These are phyloP conservation scores for Effrenium voratum DNA, from an alignment of 73 alveolate species.

Conservation along the genomic window DNA sequence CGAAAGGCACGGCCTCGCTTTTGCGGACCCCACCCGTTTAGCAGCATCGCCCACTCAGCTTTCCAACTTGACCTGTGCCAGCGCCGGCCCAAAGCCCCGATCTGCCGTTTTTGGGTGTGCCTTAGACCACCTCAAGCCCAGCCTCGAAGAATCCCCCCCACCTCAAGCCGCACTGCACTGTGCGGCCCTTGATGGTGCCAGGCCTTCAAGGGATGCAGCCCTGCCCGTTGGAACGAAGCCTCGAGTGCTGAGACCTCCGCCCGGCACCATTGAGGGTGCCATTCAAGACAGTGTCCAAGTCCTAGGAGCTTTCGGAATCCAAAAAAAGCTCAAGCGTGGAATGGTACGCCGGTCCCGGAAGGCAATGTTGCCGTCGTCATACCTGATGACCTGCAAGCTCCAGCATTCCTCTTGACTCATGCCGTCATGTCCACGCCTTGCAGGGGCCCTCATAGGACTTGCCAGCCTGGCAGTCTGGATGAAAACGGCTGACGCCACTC, in stretches of 20 bases:
- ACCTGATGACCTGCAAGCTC: constrained; percentile 29
- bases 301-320: constrained; percentile 38
- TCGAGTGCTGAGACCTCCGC: background rate
- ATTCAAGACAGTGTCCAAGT: constrained; percentile 62
- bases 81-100: too few species aligned
- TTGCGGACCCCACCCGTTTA: too few species aligned
- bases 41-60: too few species aligned
- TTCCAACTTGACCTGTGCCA: too few species aligned
- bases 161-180: constrained; percentile 83
- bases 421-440: constrained; percentile 17
- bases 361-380: constrained; percentile 48
- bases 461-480: constrained; percentile 26
- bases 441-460: constrained; percentile 84
- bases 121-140: background rate
- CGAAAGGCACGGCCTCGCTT: too few species aligned
- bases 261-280: constrained; percentile 90
- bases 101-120: too few species aligned
- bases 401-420: background rate
- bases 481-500: too few species aligned
- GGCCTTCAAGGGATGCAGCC: constrained; percentile 44
- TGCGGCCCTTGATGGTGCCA: constrained; percentile 83
- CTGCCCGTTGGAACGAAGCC: background rate
- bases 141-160: constrained; percentile 93
- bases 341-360: constrained; percentile 42
- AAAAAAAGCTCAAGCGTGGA: background rate